Base-by-base conservation (phyloP, 495 filamentous ascomycete species). In the Amniculicola lignicola region DNA sequence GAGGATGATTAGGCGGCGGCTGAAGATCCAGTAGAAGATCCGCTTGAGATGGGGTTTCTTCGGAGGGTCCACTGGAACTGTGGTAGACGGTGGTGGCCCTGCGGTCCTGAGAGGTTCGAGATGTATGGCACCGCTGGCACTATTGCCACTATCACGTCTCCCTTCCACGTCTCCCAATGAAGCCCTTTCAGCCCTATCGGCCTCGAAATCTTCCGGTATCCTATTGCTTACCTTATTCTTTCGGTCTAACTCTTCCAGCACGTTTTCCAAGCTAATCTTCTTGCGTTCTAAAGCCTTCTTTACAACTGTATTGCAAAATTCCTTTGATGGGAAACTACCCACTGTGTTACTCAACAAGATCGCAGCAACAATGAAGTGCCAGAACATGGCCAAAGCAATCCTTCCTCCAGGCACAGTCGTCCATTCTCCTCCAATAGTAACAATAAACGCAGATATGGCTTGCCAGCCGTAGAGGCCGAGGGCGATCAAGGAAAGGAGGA, bases 331-430 rank as follows among this genome's bases (percentile, higher is more conserved):
- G 19, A 44, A 44, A 21, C 19, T 19, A 9, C 41, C 41, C 4
- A 44, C 19, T 14, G 25, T 4, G 19, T 44, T 44, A 9, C 18
- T 22, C 10, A 44, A 12, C 14, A 44, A 21, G 19, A 44, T 21
- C 3, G 41, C 41, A 3, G 41, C 41, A 25, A 44, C 15, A 10
- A 44, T 21, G 16, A 15, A 44, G 5, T 44, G 41, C 41, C 18
- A 44, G 41, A 44, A 44, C 41, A 44, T 44, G 9, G 41, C 41
- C 25, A 44, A 23, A 22, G 14, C 41, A 12, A 44, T 44, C 22
- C 41, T 4, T 21, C 41, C 41, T 21, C 41, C 41, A 24, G 41
- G 41, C 11, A 44, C 41, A 4, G 41, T 44, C 25, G 41, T 44
- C 41, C 41, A 44, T 7, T 15, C 3, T 4, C 41, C 41, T 6